A percentile compares a stretch with the other conserved stretches of the same genome.
These are phyloP conservation scores for Pseudevernia furfuracea DNA, from an alignment of 495 filamentous ascomycete genomes.

Conservation along the genomic window DNA sequence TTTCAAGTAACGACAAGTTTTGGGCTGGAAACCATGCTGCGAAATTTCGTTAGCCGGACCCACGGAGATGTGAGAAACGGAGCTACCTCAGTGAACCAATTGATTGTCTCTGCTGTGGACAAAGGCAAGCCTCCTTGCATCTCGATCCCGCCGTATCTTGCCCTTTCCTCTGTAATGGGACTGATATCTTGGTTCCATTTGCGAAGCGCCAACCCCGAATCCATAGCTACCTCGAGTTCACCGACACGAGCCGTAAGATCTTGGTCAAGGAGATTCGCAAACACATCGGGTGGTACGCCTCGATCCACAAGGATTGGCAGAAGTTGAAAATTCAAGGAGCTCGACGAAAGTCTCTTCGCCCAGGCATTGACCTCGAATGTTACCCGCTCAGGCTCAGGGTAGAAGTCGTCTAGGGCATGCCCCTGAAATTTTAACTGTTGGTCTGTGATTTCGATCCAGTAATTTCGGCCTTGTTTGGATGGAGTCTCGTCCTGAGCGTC, in stretches of 20 bases:
- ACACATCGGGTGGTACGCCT: slow-evolving; percentile 41
- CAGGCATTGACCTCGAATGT: slow-evolving; percentile 69
- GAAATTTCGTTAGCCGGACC: not conserved
- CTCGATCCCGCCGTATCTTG: slow-evolving; percentile 27
- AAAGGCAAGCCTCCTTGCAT: slow-evolving; percentile 50
- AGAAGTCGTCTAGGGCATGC: slow-evolving; percentile 41
- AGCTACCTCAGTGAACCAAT: slow-evolving; percentile 46
- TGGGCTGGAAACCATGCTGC: slow-evolving; percentile 56
- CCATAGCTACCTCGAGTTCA: slow-evolving; percentile 50
- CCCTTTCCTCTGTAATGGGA: slow-evolving; percentile 24
- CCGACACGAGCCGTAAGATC: slow-evolving; percentile 54
- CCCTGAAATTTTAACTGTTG: slow-evolving; percentile 76
- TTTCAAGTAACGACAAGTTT: slow-evolving; percentile 50
- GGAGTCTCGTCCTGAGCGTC: slow-evolving; percentile 41
- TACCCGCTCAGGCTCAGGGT: slow-evolving; percentile 42
- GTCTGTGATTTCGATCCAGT: slow-evolving; percentile 71
- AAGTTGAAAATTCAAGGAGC: slow-evolving; percentile 68
- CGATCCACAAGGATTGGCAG: slow-evolving; percentile 67
- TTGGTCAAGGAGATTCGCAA: slow-evolving; percentile 49
- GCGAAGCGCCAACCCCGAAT: slow-evolving; percentile 41
- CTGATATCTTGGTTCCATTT: slow-evolving; percentile 47
- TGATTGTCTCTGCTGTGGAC: slow-evolving; percentile 43
- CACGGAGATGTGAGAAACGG: not conserved
- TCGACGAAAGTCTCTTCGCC: slow-evolving; percentile 53
- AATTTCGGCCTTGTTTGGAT: slow-evolving; percentile 29